A percentile compares a stretch with the other conserved stretches of the same genome.
Evolutionary conservation across 2,329 filamentous ascomycete species (phyloP).

Genomic region (Metarhizium brunneum): DNA sequence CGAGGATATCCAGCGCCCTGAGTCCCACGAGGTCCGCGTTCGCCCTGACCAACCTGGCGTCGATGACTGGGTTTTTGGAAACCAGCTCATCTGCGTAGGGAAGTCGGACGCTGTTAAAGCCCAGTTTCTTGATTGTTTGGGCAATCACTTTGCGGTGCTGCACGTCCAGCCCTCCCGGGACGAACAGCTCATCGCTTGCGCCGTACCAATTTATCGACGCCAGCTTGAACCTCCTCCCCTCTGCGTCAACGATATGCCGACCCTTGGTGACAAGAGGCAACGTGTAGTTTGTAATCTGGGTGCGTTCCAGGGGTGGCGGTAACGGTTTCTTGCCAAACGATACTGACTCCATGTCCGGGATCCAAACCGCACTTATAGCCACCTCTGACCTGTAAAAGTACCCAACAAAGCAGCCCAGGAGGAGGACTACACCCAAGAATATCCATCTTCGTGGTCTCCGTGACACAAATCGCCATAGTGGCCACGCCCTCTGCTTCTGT

Average conservation of each 20-base stretch:
- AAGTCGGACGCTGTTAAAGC: slow-evolving; percentile 62
- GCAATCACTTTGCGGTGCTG: slow-evolving; percentile 54
- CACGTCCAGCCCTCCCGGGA: slow-evolving; percentile 54
- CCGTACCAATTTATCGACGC: slow-evolving; percentile 64
- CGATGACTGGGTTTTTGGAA: slow-evolving; percentile 45
- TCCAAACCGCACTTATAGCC: slow-evolving; percentile 35
- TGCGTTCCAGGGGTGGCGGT: slow-evolving; percentile 30
- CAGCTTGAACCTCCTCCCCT: slow-evolving; percentile 50
- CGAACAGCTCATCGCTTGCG: slow-evolving; percentile 56
- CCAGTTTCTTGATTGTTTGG: slow-evolving; percentile 46
- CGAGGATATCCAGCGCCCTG: slow-evolving; percentile 51
- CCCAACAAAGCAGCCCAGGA: slow-evolving; percentile 25
- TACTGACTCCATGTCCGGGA: slow-evolving; percentile 35
- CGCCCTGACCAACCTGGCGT: slow-evolving; percentile 38
- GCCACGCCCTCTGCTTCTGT: background rate
- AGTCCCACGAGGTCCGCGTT: slow-evolving; percentile 51
- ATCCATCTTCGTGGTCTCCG: slow-evolving; percentile 1
- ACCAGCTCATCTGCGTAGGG: slow-evolving; percentile 64
- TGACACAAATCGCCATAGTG: background rate
- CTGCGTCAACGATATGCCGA: slow-evolving; percentile 49
- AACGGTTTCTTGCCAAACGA: slow-evolving; percentile 41
- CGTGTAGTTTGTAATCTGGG: slow-evolving; percentile 36
- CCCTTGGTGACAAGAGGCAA: slow-evolving; percentile 52
- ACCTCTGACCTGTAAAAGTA: slow-evolving; percentile 33
- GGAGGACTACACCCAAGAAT: slow-evolving; percentile 11